These are phyloP conservation scores for Amphichorda felina DNA, from an alignment of 2,329 filamentous ascomycete species.

Conservation along the genomic window DNA sequence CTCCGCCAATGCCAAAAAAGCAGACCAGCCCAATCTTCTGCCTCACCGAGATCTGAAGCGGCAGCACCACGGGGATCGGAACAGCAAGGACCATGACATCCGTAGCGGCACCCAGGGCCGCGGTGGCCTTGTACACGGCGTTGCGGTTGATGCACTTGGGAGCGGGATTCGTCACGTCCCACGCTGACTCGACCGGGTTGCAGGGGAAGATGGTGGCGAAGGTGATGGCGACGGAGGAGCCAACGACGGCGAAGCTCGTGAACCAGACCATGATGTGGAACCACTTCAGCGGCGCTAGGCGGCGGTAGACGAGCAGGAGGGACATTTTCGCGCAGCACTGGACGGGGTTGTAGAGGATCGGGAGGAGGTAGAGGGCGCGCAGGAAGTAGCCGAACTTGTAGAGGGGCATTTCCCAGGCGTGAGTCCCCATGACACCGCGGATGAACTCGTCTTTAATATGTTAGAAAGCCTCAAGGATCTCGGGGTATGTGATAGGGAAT, in stretches of 20 bases:
- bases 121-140: slow-evolving; percentile 2
- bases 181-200: neutral
- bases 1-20: slow-evolving; percentile 1
- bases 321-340: slow-evolving; percentile 22
- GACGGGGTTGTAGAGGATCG: slow-evolving; percentile 16
- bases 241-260: slow-evolving; percentile 14
- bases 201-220: slow-evolving; percentile 8
- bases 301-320: slow-evolving; percentile 24
- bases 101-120: slow-evolving; percentile 1
- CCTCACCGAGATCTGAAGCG: neutral
- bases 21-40: slow-evolving; percentile 2
- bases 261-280: slow-evolving; percentile 18
- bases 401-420: slow-evolving; percentile 17
- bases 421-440: slow-evolving; percentile 10
- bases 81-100: slow-evolving; percentile 1
- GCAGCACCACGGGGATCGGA: slow-evolving; percentile 1
- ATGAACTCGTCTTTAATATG: slow-evolving; percentile 1
- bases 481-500: too few species aligned
- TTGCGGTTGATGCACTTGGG: slow-evolving; percentile 1
- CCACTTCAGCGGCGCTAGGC: slow-evolving; percentile 20
- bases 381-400: slow-evolving; percentile 13
- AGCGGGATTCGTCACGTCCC: slow-evolving; percentile 1
- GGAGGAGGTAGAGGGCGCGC: slow-evolving; percentile 13
- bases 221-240: slow-evolving; percentile 18
- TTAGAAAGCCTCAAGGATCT: too few species aligned